Evolutionary conservation across 345 rosid genomes (phyloP), one percentile per base, ranked within the genome.

Genomic region (Eucalyptus shirleyi): DNA sequence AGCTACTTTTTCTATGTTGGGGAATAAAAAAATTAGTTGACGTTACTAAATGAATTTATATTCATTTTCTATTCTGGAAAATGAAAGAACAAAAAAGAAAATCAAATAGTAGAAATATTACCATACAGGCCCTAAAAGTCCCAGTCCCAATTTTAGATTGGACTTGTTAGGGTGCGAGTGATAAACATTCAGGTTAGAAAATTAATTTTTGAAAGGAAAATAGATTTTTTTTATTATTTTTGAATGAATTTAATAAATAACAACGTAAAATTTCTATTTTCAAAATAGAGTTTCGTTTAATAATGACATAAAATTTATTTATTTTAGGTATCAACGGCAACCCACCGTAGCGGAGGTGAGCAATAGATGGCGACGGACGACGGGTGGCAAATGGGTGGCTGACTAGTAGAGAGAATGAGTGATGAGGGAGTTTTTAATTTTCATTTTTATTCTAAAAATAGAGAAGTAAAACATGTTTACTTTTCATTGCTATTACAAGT

Each of bases 31-130:
- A 53, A 53, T 19, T 53, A 53, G 4, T 53, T 53, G 26, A 53
- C 0, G 0, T 53, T 53, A 19, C 2, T 0, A 3, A 53, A 53
- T 0, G 0, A 0, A 53, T 53, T 4, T 53, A 1, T 19, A 3
- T 53, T 53, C 11, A 1, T 53, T 19, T 51, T 53, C 1, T 19
- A 53, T 53, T 53, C 0, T 1, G 5, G 0, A 0, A 53, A 53
- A 53, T 0, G 2, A 53, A 53, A 1, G 10, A 53, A 53, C 5
- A 53, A 53, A 53, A 51, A 53, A 51, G 1, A 53, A 53, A 19
- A 53, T 53, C 2, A 53, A 53, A 53, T 53, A 53, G 11, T 19
- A 53, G 59, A 53, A 19, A 19, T 53, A 53, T 53, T 53, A 8
- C 59, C 24, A 53, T 53, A 4, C 0, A 53, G 0, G 56, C 1